phyloP scores from a whole-genome alignment of 371 early-diverging fungal genomes.

The Mucor velutinosus region DNA sequence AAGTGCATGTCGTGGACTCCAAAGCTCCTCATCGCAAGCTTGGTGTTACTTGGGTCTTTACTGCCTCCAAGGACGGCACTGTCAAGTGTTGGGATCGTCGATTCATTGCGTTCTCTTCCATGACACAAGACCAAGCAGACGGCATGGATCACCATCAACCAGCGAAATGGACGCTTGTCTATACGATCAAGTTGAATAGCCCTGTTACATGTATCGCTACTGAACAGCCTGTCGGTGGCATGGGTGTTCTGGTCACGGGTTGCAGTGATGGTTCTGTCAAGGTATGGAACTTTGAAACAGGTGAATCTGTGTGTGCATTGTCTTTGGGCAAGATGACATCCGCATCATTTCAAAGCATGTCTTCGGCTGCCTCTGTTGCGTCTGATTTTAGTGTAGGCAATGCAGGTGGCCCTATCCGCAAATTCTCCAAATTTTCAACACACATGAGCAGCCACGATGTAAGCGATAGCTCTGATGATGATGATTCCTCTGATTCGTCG shows the following conservation, averaged over 20 bases:
- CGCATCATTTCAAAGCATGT: neutral
- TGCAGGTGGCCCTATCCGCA: conserved; percentile 19
- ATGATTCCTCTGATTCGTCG: neutral
- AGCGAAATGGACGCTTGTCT: conserved; percentile 30
- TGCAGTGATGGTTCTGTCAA: conserved; percentile 82
- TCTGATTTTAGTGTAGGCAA: neutral
- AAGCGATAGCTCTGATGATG: conserved; percentile 3
- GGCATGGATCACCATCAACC: neutral
- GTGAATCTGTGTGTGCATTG: conserved; percentile 44
- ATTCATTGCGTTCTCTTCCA: neutral
- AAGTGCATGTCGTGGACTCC: conserved; percentile 25
- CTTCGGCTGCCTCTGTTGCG: neutral
- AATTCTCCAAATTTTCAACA: conserved; percentile 15
- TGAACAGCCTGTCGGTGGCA: conserved; percentile 36
- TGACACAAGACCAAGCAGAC: neutral
- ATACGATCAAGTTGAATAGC: conserved; percentile 25
- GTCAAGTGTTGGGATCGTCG: conserved; percentile 47
- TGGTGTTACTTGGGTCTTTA: conserved; percentile 32
- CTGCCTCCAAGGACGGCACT: conserved; percentile 34
- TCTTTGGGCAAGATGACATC: conserved; percentile 25
- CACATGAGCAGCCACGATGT: neutral
- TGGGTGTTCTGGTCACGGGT: conserved; percentile 70
- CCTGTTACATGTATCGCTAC: conserved; percentile 30
- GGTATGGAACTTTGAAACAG: conserved; percentile 90
- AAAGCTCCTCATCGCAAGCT: conserved; percentile 23